phyloP scores from a whole-genome alignment of 2,329 filamentous ascomycete genomes.

The Pezicula radicicola region DNA sequence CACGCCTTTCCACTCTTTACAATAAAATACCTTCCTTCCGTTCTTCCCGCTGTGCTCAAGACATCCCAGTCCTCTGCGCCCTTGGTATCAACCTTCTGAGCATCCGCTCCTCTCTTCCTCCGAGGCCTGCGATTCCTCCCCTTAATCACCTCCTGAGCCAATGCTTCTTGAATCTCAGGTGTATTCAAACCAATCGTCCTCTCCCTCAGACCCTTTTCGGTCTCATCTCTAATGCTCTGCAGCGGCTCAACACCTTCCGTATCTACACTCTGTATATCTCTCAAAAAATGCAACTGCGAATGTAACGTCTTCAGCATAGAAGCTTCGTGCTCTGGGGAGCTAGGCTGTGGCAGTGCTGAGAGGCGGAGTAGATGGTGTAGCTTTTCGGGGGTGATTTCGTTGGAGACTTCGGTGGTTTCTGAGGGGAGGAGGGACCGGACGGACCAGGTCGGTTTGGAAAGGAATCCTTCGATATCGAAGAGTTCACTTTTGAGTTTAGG shows the following conservation, averaged over 20 bases:
- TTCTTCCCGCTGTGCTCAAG: constrained; percentile 26
- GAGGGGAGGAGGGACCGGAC: constrained; percentile 68
- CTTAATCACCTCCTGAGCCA: constrained; percentile 58
- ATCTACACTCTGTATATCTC: constrained; percentile 76
- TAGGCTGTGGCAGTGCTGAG: constrained; percentile 78
- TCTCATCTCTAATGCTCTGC: constrained; percentile 79
- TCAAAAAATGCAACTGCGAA: constrained; percentile 88
- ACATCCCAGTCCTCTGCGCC: constrained; percentile 27
- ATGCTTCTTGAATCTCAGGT: constrained; percentile 44
- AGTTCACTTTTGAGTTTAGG: background rate
- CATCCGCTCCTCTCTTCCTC: constrained; percentile 14
- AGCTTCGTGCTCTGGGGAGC: constrained; percentile 57
- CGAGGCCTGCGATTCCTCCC: constrained; percentile 39
- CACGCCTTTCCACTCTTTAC: constrained; percentile 28
- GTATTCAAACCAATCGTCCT: constrained; percentile 57
- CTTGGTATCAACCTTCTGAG: constrained; percentile 7
- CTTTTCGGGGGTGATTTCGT: constrained; percentile 54
- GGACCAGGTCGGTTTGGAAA: constrained; percentile 79
- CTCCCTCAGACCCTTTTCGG: constrained; percentile 48
- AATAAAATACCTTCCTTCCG: constrained; percentile 30
- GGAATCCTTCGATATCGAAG: constrained; percentile 37
- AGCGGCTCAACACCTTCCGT: constrained; percentile 72
- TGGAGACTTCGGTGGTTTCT: constrained; percentile 10
- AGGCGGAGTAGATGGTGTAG: constrained; percentile 84
- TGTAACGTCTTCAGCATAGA: constrained; percentile 72